Conservation (phyloP, 2,329 filamentous ascomycete species). For the Metarhizium robertsii region DNA sequence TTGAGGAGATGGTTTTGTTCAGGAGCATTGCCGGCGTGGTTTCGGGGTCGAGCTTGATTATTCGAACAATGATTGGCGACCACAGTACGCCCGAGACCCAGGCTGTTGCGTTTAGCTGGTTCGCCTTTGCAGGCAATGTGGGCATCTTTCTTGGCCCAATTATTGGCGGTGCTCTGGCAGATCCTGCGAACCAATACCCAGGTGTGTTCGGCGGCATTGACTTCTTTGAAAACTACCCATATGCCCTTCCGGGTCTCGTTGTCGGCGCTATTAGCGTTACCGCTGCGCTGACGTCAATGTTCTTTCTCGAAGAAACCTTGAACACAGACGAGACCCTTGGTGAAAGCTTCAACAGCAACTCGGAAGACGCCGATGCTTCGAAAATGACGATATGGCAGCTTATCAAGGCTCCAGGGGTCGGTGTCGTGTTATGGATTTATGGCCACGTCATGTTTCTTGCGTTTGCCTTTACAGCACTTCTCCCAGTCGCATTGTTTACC, state of each 20-base stretch:
- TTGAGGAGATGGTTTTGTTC: conserved; percentile 69
- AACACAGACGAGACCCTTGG: conserved; percentile 11
- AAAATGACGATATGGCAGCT: conserved; percentile 29
- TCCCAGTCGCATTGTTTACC: conserved; percentile 62
- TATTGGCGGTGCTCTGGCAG: conserved; percentile 58
- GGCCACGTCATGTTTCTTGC: conserved; percentile 59
- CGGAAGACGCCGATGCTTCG: background rate
- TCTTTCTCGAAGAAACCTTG: conserved; percentile 58
- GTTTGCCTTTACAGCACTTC: conserved; percentile 61
- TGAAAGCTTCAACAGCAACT: background rate
- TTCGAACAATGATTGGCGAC: conserved; percentile 70
- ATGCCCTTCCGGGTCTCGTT: conserved; percentile 45
- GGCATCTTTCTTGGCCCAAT: conserved; percentile 66
- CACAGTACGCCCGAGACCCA: conserved; percentile 61
- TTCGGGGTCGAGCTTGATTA: conserved; percentile 62
- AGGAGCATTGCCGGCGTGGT: conserved; percentile 66
- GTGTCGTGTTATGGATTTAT: conserved; percentile 56
- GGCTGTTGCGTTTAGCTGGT: conserved; percentile 65
- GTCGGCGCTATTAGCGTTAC: conserved; percentile 46
- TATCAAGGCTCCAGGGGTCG: conserved; percentile 53
- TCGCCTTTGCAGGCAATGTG: conserved; percentile 65
- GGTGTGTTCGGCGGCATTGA: conserved; percentile 33
- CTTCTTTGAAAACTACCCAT: conserved; percentile 43
- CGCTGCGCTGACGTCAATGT: conserved; percentile 37
- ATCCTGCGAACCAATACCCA: conserved; percentile 57